These are phyloP conservation scores for Ogataea henricii DNA, from an alignment of 805 yeast species.

Conservation along the genomic window DNA sequence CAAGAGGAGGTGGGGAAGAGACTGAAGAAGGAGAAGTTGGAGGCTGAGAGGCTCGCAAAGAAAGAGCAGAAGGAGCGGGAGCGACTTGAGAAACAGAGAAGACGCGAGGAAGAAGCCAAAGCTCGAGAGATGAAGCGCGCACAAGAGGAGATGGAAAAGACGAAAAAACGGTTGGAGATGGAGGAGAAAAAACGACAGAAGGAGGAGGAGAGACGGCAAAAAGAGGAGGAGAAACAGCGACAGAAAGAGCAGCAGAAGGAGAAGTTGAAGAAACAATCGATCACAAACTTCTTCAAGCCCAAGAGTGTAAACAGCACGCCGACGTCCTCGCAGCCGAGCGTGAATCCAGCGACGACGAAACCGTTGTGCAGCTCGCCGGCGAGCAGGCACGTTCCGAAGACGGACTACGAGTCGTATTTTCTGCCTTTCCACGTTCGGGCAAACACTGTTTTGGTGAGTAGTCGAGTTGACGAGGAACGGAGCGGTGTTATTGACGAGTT, in stretches of 20 bases:
- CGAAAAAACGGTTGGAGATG: constrained; percentile 38
- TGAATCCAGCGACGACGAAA: background rate
- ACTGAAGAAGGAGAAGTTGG: constrained; percentile 30
- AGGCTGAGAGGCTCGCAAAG: constrained; percentile 26
- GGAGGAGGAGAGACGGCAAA: constrained; percentile 33
- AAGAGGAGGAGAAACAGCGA: constrained; percentile 26
- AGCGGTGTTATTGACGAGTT: constrained; percentile 16
- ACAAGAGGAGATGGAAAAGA: constrained; percentile 37
- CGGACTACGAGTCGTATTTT: constrained; percentile 29
- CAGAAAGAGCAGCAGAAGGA: constrained; percentile 28
- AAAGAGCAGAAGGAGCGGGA: constrained; percentile 34
- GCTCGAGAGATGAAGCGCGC: constrained; percentile 31
- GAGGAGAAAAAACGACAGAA: constrained; percentile 17
- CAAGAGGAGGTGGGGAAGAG: constrained; percentile 20
- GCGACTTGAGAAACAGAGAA: constrained; percentile 28
- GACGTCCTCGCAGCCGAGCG: background rate
- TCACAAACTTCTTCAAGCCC: constrained; percentile 37
- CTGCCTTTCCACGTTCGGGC: constrained; percentile 33
- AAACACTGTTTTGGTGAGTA: constrained; percentile 22
- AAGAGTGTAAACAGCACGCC: constrained; percentile 4
- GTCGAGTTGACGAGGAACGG: constrained; percentile 4
- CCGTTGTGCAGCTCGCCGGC: constrained; percentile 6
- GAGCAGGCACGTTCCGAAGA: background rate
- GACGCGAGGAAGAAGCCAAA: constrained; percentile 33
- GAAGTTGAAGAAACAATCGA: constrained; percentile 31